phyloP scores from a whole-genome alignment of 495 filamentous ascomycete species.

The Aeminium ludgeri region DNA sequence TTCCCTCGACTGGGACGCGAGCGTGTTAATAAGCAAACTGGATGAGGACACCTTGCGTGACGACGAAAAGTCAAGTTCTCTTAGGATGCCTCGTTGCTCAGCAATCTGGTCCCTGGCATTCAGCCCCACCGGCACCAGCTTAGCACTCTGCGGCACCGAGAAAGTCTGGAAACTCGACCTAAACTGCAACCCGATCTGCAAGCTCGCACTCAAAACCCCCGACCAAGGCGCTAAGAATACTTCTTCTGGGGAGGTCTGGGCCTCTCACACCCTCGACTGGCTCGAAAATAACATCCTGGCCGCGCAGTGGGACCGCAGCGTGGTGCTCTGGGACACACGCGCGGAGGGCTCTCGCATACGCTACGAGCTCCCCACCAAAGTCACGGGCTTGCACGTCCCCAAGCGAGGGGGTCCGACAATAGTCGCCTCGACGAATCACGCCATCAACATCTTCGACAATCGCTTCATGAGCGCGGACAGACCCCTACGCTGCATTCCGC shows the following conservation, averaged over 20 bases:
- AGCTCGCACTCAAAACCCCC: not conserved
- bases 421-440: slow-evolving; percentile 15
- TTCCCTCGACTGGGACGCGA: not conserved
- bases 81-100: too few relatives aligned
- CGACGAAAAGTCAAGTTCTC: too few relatives aligned
- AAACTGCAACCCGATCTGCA: not conserved
- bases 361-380: slow-evolving; percentile 2
- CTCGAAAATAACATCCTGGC: not conserved
- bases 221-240: too few relatives aligned
- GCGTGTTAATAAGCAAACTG: too few relatives aligned
- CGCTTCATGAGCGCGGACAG: slow-evolving; percentile 10
- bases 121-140: not conserved
- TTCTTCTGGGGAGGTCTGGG: too few relatives aligned
- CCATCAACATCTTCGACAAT: slow-evolving; percentile 19
- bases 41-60: too few relatives aligned
- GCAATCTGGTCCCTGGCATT: too few relatives aligned
- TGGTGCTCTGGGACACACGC: slow-evolving; percentile 18
- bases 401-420: slow-evolving; percentile 7
- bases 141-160: not conserved
- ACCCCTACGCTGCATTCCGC: not conserved
- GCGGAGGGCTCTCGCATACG: not conserved
- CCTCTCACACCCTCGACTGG: not conserved
- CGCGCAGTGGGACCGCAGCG: slow-evolving; percentile 6
- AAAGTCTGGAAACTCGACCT: not conserved
- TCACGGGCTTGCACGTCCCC: slow-evolving; percentile 2